These are phyloP conservation scores for Alternaria solani DNA, from an alignment of 2,329 filamentous ascomycete genomes.

Conservation along the genomic window DNA sequence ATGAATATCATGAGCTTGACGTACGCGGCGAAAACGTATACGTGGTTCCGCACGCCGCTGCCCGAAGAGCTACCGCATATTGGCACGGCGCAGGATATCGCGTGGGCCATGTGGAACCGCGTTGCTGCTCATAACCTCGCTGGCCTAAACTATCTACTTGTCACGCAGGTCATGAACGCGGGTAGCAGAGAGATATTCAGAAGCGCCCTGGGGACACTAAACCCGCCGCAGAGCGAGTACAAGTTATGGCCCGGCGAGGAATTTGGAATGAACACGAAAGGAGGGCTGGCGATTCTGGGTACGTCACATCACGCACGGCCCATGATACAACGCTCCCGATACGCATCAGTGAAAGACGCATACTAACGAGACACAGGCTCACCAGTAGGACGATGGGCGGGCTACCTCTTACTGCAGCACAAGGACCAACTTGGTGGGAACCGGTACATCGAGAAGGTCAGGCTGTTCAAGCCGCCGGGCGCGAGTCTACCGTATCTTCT, in stretches of 20 bases:
- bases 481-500: slow-evolving; percentile 14
- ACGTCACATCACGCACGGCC: not conserved
- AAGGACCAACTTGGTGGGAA: slow-evolving; percentile 18
- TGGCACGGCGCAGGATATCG: slow-evolving; percentile 15
- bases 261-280: slow-evolving; percentile 7
- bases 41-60: slow-evolving; percentile 12
- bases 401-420: slow-evolving; percentile 23
- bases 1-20: slow-evolving; percentile 18
- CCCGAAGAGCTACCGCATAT: slow-evolving; percentile 14
- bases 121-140: not conserved
- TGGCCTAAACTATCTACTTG: slow-evolving; percentile 21
- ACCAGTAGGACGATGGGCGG: slow-evolving; percentile 16
- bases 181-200: slow-evolving; percentile 6
- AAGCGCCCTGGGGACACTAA: slow-evolving; percentile 5
- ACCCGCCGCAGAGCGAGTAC: slow-evolving; percentile 14
- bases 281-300: slow-evolving; percentile 16
- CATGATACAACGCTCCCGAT: too few relatives aligned
- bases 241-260: slow-evolving; percentile 19
- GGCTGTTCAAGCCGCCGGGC: slow-evolving; percentile 5
- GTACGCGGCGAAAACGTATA: slow-evolving; percentile 9
- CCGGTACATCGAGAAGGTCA: slow-evolving; percentile 19
- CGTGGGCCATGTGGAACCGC: slow-evolving; percentile 24
- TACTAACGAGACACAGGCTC: slow-evolving; percentile 6
- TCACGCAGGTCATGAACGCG: slow-evolving; percentile 17
- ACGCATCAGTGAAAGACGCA: not conserved